These are phyloP conservation scores for Agaricus sinodeliciosus DNA, from an alignment of 768 basidiomycete genomes.

Conservation along the genomic window DNA sequence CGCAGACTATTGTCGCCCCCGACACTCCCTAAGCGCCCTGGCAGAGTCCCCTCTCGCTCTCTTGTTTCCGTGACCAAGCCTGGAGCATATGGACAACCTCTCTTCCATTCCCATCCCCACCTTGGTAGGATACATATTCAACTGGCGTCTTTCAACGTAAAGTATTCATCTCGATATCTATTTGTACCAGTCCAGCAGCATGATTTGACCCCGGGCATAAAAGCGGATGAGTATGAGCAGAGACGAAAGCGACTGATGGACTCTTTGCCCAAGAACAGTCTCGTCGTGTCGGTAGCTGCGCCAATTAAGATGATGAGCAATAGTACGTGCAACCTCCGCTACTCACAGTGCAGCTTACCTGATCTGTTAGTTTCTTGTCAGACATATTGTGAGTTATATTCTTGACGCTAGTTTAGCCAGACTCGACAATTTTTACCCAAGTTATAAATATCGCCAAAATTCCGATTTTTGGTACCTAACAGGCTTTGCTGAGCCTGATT, in stretches of 20 bases:
- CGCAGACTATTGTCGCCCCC: slow-evolving; percentile 1
- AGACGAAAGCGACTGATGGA: slow-evolving; percentile 69
- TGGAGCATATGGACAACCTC: slow-evolving; percentile 74
- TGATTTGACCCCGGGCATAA: slow-evolving; percentile 82
- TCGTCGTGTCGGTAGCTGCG: slow-evolving; percentile 74
- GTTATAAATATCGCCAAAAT: slow-evolving; percentile 92
- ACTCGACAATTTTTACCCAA: slow-evolving; percentile 24
- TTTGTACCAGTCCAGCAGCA: slow-evolving; percentile 40
- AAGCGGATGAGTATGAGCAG: slow-evolving; percentile 67
- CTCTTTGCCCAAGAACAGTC: slow-evolving; percentile 58
- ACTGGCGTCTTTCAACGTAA: neutral
- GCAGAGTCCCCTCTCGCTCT: neutral
- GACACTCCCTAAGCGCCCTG: neutral
- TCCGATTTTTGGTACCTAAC: slow-evolving; percentile 96
- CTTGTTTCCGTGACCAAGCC: slow-evolving; percentile 43
- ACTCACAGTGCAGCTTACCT: slow-evolving; percentile 7
- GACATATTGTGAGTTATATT: slow-evolving; percentile 67
- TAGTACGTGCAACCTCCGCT: slow-evolving; percentile 40
- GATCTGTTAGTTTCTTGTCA: slow-evolving; percentile 14
- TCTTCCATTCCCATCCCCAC: slow-evolving; percentile 75
- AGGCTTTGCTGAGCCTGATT: slow-evolving; percentile 90
- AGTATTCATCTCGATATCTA: neutral
- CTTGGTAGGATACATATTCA: slow-evolving; percentile 39
- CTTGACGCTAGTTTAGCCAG: neutral
- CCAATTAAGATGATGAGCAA: slow-evolving; percentile 82